Percentiles rank a stretch among this genome's conserved stretches.
Conservation (phyloP, 164 flowering plant species). For the Pachysandra terminalis region DNA sequence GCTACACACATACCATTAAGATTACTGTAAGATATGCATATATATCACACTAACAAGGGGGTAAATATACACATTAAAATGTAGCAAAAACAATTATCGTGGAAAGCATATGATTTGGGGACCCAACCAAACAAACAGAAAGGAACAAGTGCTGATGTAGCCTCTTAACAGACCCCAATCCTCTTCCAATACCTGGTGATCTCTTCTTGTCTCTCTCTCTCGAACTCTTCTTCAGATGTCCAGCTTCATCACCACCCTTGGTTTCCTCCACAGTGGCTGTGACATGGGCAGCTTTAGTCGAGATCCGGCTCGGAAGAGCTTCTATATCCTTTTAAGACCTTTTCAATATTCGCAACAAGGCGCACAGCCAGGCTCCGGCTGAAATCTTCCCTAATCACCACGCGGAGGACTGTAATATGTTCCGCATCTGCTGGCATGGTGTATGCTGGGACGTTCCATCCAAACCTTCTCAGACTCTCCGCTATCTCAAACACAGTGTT, state of each 20-base stretch:
- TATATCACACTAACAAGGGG: too few species aligned
- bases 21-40: too few species aligned
- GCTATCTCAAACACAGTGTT: conserved; percentile 53
- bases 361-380: conserved; percentile 53
- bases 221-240: conserved; percentile 18
- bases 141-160: too few species aligned
- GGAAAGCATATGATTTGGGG: too few species aligned
- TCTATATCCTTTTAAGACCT: conserved; percentile 48
- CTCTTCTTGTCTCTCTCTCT: conserved; percentile 23
- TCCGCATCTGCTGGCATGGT: conserved; percentile 36
- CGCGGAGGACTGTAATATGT: conserved; percentile 28
- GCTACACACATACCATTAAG: too few species aligned
- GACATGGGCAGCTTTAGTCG: conserved; percentile 22
- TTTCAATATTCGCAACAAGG: conserved; percentile 37
- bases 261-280: conserved; percentile 15
- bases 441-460: conserved; percentile 69
- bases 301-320: conserved; percentile 11
- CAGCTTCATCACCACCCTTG: background rate
- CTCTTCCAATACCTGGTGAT: conserved; percentile 38
- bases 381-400: conserved; percentile 69
- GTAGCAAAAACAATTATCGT: too few species aligned
- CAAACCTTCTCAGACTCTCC: conserved; percentile 43
- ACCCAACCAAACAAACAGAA: too few species aligned
- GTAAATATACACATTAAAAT: too few species aligned
- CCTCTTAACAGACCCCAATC: conserved; percentile 38